Evolutionary conservation across 2,329 filamentous ascomycete species (phyloP), one percentile per base, ranked within the genome.

Genomic region (Trichoderma harzianum): DNA sequence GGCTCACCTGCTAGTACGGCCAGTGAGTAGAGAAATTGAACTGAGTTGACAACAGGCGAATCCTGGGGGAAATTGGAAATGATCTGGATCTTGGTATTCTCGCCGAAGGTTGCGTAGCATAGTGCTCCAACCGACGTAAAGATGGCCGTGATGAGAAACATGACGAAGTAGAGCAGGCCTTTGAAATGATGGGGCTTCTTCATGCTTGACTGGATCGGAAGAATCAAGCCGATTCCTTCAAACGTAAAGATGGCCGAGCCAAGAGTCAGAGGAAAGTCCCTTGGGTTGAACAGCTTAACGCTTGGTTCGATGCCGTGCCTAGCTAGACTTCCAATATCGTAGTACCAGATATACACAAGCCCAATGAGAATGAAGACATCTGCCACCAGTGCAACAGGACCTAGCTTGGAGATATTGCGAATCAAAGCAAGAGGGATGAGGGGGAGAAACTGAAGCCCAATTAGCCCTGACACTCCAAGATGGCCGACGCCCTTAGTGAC

Each of bases 121-220:
- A 94, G 86, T 0, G 89, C 89, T 51, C 92, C 92, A 21, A 93
- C 89, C 0, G 90, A 91, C 2, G 90, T 91, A 81, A 92, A 94
- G 75, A 93, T 87, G 74, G 90, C 79, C 4, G 92, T 93, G 78
- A 93, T 92, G 80, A 93, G 85, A 73, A 90, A 78, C 91, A 94
- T 93, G 80, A 94, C 89, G 14, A 88, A 75, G 73, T 86, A 91
- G 1, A 94, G 87, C 3, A 94, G 85, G 71, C 84, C 84, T 75
- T 88, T 86, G 76, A 94, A 94, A 21, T 89, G 86, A 73, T 92
- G 84, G 0, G 92, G 92, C 72, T 90, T 84, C 76, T 88, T 88
- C 92, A 94, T 94, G 71, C 89, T 91, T 10, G 90, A 91, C 78
- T 93, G 91, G 69, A 94, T 94, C 0, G 92, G 92, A 10, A 94